Evolutionary conservation across 139 green algal species (phyloP).

Genomic region (Parachlorella kessleri): DNA sequence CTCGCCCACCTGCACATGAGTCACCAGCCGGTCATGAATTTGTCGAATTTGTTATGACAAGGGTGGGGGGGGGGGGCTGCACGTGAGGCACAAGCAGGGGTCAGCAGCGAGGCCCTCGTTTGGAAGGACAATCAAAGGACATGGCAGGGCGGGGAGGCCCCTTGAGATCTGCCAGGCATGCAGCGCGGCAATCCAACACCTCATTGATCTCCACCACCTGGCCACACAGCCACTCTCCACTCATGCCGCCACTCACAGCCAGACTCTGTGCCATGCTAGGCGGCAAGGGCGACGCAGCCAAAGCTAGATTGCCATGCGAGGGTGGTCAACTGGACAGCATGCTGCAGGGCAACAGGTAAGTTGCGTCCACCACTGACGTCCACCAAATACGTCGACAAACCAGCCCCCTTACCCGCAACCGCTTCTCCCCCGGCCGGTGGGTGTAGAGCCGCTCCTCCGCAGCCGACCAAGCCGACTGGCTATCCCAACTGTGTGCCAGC

Average conservation of each 20-base stretch:
- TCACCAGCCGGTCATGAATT: too few relatives aligned
- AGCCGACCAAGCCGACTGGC: neutral
- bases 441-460: neutral
- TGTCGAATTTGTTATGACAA: too few relatives aligned
- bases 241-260: too few relatives aligned
- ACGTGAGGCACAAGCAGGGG: neutral
- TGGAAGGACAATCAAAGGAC: neutral
- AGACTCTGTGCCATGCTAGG: neutral
- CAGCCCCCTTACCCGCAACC: neutral
- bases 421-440: neutral
- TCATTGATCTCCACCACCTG: too few relatives aligned
- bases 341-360: too few relatives aligned
- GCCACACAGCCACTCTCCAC: too few relatives aligned
- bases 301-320: too few relatives aligned
- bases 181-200: too few relatives aligned
- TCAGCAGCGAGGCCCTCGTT: neutral
- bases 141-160: neutral
- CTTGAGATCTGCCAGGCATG: too few relatives aligned
- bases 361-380: neutral
- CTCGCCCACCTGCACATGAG: neutral
- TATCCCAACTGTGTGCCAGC: neutral
- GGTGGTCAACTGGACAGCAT: too few relatives aligned
- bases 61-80: too few relatives aligned
- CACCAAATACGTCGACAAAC: neutral
- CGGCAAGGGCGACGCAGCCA: too few relatives aligned